Conservation (phyloP, 2,329 filamentous ascomycete genomes). For the Xylaria sp. region DNA sequence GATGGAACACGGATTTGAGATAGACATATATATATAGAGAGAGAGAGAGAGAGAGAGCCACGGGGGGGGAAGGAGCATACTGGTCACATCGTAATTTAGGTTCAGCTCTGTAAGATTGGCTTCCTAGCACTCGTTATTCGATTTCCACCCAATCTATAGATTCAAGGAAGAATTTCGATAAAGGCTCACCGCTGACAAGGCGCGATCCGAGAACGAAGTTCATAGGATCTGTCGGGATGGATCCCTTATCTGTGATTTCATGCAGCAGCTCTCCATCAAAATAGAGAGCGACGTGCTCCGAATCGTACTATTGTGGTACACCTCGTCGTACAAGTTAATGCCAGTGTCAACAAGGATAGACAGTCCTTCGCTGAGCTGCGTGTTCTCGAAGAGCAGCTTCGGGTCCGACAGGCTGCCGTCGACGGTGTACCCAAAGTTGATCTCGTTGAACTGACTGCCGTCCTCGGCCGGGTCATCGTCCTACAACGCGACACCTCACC, state of each 20-base stretch:
- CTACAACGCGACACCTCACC: constrained; percentile 3
- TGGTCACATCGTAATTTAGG: too few species aligned
- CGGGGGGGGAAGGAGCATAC: too few species aligned
- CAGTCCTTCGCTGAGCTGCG: neutral
- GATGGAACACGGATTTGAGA: neutral
- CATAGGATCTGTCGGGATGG: constrained; percentile 2
- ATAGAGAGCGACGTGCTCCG: neutral
- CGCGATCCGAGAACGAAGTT: constrained; percentile 8
- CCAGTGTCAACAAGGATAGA: neutral
- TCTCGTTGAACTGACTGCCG: constrained; percentile 6
- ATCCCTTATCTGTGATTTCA: neutral
- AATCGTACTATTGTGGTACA: constrained; percentile 3
- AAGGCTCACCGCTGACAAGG: neutral
- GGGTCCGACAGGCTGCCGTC: neutral
- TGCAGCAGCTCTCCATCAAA: constrained; percentile 4
- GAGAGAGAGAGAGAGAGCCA: too few species aligned
- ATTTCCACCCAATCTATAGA: constrained; percentile 9
- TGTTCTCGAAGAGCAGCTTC: neutral
- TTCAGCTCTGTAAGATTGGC: too few species aligned
- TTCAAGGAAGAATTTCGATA: constrained; percentile 7
- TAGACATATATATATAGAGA: neutral
- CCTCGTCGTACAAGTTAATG: neutral
- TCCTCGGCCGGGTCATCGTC: constrained; percentile 1
- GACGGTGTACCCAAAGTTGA: constrained; percentile 7
- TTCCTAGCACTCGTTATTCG: neutral